Percentiles rank a stretch among this genome's conserved stretches.
phyloP scores from a whole-genome alignment of 2,329 filamentous ascomycete genomes.

The Botryotinia narcissicola region DNA sequence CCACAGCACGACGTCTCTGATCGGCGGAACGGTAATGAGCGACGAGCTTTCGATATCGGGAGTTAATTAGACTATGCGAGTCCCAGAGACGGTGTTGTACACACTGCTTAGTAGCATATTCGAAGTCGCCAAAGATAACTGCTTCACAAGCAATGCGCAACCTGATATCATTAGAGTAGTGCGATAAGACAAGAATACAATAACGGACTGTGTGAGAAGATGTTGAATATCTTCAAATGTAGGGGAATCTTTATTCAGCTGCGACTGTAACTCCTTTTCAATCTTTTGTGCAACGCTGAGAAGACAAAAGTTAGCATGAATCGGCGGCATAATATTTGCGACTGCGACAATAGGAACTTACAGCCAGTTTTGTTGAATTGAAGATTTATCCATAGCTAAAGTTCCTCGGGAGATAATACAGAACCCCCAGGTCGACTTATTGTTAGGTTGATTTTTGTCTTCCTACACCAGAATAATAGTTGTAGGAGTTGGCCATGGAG shows the following conservation, averaged over 20 bases:
- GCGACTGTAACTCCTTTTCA: slow-evolving; percentile 48
- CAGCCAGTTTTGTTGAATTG: slow-evolving; percentile 51
- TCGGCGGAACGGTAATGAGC: slow-evolving; percentile 50
- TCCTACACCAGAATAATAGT: slow-evolving; percentile 16
- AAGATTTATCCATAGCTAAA: slow-evolving; percentile 27
- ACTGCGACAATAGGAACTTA: slow-evolving; percentile 39
- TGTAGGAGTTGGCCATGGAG: slow-evolving; percentile 20
- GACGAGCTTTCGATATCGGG: slow-evolving; percentile 70
- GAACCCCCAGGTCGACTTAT: slow-evolving; percentile 51
- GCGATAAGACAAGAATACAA: not conserved
- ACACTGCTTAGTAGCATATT: slow-evolving; percentile 59
- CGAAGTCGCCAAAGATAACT: slow-evolving; percentile 70
- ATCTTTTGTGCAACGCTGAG: slow-evolving; percentile 44
- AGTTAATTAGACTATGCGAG: slow-evolving; percentile 73
- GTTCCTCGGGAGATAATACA: slow-evolving; percentile 7
- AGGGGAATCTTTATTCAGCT: slow-evolving; percentile 47
- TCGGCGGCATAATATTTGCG: not conserved
- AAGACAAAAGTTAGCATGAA: slow-evolving; percentile 25
- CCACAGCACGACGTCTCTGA: slow-evolving; percentile 50
- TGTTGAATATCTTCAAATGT: slow-evolving; percentile 48
- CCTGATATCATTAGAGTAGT: slow-evolving; percentile 25
- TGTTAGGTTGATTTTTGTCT: slow-evolving; percentile 49
- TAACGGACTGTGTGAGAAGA: slow-evolving; percentile 36
- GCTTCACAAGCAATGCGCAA: slow-evolving; percentile 61
- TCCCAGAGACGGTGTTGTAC: slow-evolving; percentile 76